These are phyloP conservation scores for Oryza rufipogon DNA, from an alignment of 176 grass and related monocot species.

Conservation along the genomic window DNA sequence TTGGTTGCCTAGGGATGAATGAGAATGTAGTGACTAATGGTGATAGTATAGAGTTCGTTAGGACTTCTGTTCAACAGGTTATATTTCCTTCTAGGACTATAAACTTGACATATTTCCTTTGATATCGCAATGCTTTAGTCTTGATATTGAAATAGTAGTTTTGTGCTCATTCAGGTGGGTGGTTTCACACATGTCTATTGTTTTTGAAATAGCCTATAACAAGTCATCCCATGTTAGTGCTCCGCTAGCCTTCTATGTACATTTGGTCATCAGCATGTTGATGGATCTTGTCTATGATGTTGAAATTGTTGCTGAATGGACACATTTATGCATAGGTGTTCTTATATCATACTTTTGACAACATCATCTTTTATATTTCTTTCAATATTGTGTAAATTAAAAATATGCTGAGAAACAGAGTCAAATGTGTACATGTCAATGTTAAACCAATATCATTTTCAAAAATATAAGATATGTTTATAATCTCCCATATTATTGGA, in stretches of 20 bases:
- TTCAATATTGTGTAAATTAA: not conserved
- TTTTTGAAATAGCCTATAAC: not conserved
- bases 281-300: not conserved
- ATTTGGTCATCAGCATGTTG: constrained; percentile 9
- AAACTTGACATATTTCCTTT: not conserved
- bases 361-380: not conserved
- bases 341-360: not conserved
- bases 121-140: not conserved
- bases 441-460: not conserved
- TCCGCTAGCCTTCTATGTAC: not conserved
- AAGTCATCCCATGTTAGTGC: not conserved
- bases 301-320: not conserved
- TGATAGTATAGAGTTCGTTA: not conserved
- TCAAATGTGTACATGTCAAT: not conserved
- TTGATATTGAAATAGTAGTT: not conserved
- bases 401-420: not conserved
- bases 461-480: not conserved
- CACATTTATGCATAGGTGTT: not conserved
- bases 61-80: not conserved
- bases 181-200: not conserved
- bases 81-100: not conserved
- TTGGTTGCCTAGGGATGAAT: not conserved
- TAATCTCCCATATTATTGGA: not conserved
- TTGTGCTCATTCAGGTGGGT: not conserved
- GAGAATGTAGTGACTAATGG: not conserved